Conservation (phyloP, 352 stramenopile species). For the Globisporangium heterothallicum region DNA sequence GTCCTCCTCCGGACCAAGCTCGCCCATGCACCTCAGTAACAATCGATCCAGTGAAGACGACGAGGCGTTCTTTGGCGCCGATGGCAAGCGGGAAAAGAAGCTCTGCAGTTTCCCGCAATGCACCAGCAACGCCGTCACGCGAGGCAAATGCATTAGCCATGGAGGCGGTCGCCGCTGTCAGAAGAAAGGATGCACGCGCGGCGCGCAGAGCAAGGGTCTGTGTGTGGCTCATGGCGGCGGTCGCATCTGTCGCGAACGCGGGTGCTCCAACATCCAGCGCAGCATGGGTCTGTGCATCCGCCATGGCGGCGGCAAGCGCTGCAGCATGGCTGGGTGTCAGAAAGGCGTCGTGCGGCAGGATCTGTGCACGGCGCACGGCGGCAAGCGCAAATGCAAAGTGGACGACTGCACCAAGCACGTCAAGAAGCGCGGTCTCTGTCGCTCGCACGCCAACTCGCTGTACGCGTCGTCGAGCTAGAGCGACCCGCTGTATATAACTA, state of each 20-base stretch:
- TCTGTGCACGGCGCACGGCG: constrained; percentile 81
- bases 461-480: constrained; percentile 15
- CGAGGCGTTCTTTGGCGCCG: constrained; percentile 3
- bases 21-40: constrained; percentile 4
- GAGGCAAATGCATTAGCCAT: constrained; percentile 78
- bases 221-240: constrained; percentile 82
- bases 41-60: constrained; percentile 13
- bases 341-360: constrained; percentile 85
- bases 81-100: constrained; percentile 60
- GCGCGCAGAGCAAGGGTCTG: constrained; percentile 75
- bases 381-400: constrained; percentile 78
- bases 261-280: constrained; percentile 83
- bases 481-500: background rate
- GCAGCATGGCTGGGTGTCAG: constrained; percentile 70
- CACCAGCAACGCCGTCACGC: constrained; percentile 70
- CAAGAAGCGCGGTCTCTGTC: constrained; percentile 80
- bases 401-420: constrained; percentile 81
- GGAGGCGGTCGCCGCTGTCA: constrained; percentile 76
- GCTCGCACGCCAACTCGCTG: constrained; percentile 71
- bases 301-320: constrained; percentile 78
- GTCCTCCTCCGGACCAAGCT: constrained; percentile 2
- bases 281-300: constrained; percentile 82
- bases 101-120: constrained; percentile 71
- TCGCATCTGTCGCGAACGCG: constrained; percentile 70
- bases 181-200: constrained; percentile 74